Base-by-base conservation (phyloP, 495 filamentous ascomycete genomes). In the Parathielavia hyrcaniae region DNA sequence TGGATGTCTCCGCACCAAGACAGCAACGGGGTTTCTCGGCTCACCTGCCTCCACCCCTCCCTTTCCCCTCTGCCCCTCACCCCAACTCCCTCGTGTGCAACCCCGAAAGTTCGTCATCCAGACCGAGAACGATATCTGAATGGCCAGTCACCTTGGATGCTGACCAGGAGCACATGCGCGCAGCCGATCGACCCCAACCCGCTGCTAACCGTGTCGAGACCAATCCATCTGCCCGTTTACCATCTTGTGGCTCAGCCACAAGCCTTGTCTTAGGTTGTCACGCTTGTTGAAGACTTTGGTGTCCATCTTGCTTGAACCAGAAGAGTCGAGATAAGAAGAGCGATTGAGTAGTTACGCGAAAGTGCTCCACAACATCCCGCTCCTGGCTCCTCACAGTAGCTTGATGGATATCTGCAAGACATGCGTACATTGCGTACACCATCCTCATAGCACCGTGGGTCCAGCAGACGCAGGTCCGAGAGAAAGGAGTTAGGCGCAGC, bases 121-220 rank as follows among this genome's bases (percentile, higher is more conserved):
- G 63, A 59, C 54, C 40, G 58, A 62, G 23, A 26, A 41, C 14
- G 39, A 17, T 13, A 34, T 59, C 50, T 64, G 60, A 71, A 23
- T 69, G 66, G 68, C 44, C 61, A 49, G 59, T 40, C 39, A 57
- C 22, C 40, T n/a, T 35, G 48, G 39, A 54, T 67, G 61, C 61
- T 72, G 70, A 70, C 65, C 60, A 65, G 34, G 59, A 67, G 36
- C 44, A 59, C 67, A 69, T 71, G 67, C 66, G 68, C 50, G 43
- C 64, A 50, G 54, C 68, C 36, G 36, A 57, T 50, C 63, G 63
- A 58, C 51, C 51, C 35, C 23, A 34, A 46, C 34, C 17, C 0
- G 7, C 23, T 11, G 20, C 41, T 59, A 62, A 61, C 55, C 50
- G 39, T 39, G 30, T 51, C 49, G 54, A 30, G 50, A 58, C 53